A percentile compares a stretch with the other conserved stretches of the same genome.
Evolutionary conservation across 2,329 filamentous ascomycete genomes (phyloP).

Genomic region (Sporothrix phasma): DNA sequence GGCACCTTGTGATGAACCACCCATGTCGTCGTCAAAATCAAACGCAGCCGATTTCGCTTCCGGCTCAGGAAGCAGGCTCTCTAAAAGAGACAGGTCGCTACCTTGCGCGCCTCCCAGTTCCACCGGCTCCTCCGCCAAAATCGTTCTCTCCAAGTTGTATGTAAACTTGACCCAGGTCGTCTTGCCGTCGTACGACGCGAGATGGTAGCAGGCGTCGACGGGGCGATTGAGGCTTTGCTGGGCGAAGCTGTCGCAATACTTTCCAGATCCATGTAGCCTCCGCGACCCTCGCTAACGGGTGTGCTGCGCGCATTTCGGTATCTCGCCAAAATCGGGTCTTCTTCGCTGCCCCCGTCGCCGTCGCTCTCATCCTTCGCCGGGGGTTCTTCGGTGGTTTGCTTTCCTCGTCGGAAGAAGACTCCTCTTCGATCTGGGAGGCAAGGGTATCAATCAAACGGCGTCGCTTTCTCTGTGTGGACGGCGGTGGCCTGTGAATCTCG

Average conservation of each 20-base stretch:
- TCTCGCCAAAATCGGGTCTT: slow-evolving; percentile 9
- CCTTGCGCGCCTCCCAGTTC: slow-evolving; percentile 15
- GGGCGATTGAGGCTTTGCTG: slow-evolving; percentile 10
- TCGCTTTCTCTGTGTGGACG: slow-evolving; percentile 13
- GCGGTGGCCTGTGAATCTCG: not conserved
- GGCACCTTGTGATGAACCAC: slow-evolving; percentile 36
- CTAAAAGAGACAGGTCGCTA: slow-evolving; percentile 21
- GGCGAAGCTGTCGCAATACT: slow-evolving; percentile 17
- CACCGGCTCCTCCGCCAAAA: slow-evolving; percentile 27
- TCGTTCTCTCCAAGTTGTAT: slow-evolving; percentile 31
- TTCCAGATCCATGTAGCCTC: slow-evolving; percentile 14
- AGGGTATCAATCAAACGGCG: slow-evolving; percentile 35
- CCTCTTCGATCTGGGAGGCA: slow-evolving; percentile 31
- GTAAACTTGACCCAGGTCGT: slow-evolving; percentile 29
- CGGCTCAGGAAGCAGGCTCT: slow-evolving; percentile 22
- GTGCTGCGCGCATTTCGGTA: slow-evolving; percentile 9
- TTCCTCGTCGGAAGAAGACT: slow-evolving; percentile 20
- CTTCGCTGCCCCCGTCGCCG: slow-evolving; percentile 12
- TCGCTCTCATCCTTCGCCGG: not conserved
- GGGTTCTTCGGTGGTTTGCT: not conserved
- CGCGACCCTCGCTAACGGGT: slow-evolving; percentile 13
- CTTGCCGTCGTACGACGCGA: slow-evolving; percentile 19
- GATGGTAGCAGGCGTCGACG: slow-evolving; percentile 17
- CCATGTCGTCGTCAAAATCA: slow-evolving; percentile 36
- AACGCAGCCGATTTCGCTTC: slow-evolving; percentile 21